Evolutionary conservation across 2,329 filamentous ascomycete genomes (phyloP), one percentile per base, ranked within the genome.

Genomic region (Pseudogymnoascus sp.): DNA sequence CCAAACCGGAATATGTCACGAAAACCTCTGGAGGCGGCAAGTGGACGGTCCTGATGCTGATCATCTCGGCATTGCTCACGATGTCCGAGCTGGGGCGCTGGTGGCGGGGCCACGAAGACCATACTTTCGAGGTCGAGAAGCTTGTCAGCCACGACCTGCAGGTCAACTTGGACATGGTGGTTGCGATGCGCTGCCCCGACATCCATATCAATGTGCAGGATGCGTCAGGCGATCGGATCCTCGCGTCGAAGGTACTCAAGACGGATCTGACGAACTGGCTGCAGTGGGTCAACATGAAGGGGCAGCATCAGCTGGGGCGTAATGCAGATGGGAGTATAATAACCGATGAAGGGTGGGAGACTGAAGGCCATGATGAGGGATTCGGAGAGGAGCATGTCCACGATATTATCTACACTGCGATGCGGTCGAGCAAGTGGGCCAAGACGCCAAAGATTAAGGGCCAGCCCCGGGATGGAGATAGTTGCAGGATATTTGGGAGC

Each of bases 131-230:
- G 62, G 92, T 99, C 60, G 94, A 97, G 74, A 94, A 95, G 74
- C 90, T 90, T 65, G 81, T 99, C 37, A 87, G 88, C 2, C 90
- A 90, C 73, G 81, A 85, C 63, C 82, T 99, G 72, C 92, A 97
- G 74, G 88, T 99, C 75, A 99, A 99, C 76, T 77, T 99, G 61
- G 94, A 99, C 74, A 79, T 95, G n/a, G 89, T 97, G 4, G 80
- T 99, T 56, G 81, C 81, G 58, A 99, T 99, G 94, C 77, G 80
- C 67, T 99, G 94, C 77, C 76, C 80, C 61, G 87, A 95, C 70
- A 76, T 99, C n/a, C 89, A 96, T 75, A 79, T 99, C 74, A 97
- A 99, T 75, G 92, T 99, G 57, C 94, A 97, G 76, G 94, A 99
- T 73, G 92, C 92, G 2, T 84, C 90, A 0, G 92, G 94, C 58